Conservation (phyloP, 2,329 filamentous ascomycete species). For the Periglandula ipomoeae region DNA sequence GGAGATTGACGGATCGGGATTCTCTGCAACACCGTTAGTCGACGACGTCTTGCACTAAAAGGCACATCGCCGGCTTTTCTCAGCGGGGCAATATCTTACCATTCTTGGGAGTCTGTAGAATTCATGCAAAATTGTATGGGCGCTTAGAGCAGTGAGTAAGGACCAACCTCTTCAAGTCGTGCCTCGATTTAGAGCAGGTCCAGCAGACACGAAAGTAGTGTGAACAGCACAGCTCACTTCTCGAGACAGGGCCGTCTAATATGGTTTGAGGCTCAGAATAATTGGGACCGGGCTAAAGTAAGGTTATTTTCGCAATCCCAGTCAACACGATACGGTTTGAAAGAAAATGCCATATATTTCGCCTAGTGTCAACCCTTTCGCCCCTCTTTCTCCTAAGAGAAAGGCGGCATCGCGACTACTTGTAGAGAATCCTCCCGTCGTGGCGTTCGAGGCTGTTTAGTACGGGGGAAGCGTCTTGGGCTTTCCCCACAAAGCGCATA, state of each 20-base stretch:
- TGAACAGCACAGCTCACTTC: neutral
- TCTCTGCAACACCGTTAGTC: neutral
- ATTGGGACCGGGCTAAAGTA: neutral
- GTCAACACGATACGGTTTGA: neutral
- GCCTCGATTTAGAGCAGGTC: too few relatives aligned
- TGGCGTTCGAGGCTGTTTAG: neutral
- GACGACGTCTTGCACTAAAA: too few relatives aligned
- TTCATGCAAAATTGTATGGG: too few relatives aligned
- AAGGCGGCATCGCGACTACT: neutral
- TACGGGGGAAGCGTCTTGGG: neutral
- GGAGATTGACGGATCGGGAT: conserved; percentile 7
- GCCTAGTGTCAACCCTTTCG: too few relatives aligned
- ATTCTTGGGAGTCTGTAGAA: too few relatives aligned
- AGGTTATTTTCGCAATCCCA: too few relatives aligned
- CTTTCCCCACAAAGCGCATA: too few relatives aligned
- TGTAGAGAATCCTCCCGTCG: neutral
- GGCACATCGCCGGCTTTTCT: too few relatives aligned
- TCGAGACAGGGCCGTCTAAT: neutral
- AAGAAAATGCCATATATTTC: neutral
- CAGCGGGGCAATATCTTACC: too few relatives aligned
- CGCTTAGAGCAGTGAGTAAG: too few relatives aligned
- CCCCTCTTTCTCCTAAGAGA: too few relatives aligned
- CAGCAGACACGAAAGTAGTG: neutral
- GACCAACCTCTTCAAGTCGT: too few relatives aligned
- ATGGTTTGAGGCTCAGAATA: neutral